Evolutionary conservation across 257 asterid species (phyloP).

Genomic region (Gardenia jasminoides): DNA sequence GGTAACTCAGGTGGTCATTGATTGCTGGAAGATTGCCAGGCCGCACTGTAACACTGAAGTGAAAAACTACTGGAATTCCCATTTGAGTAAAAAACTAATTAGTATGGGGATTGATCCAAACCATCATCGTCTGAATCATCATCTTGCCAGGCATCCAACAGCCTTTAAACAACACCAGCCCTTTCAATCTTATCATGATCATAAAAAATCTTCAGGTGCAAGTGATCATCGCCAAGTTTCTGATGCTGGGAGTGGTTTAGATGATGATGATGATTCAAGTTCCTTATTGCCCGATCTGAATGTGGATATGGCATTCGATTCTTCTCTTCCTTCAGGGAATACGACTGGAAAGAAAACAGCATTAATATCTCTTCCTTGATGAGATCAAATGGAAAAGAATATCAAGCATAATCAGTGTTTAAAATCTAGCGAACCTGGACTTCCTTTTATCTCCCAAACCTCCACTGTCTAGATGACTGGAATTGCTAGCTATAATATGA

Average conservation of each 20-base stretch:
- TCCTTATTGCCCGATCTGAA: background rate
- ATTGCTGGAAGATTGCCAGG: conserved; percentile 31
- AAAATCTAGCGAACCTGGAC: background rate
- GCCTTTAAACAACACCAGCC: background rate
- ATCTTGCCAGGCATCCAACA: background rate
- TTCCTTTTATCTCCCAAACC: background rate
- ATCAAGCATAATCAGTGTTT: background rate
- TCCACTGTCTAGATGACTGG: background rate
- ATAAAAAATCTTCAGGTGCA: background rate
- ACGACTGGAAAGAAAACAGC: background rate
- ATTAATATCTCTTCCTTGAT: no score
- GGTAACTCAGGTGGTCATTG: conserved; percentile 23
- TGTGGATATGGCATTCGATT: background rate
- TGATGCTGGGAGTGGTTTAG: conserved; percentile 20
- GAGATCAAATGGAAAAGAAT: background rate
- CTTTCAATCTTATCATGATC: background rate
- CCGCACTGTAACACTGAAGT: conserved; percentile 28
- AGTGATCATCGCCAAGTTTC: background rate
- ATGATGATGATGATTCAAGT: background rate
- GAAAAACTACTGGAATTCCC: conserved; percentile 33
- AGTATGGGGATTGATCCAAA: conserved; percentile 31
- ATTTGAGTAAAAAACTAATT: conserved; percentile 23
- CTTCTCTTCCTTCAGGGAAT: background rate
- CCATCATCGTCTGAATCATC: conserved; percentile 8
- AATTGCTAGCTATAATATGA: background rate